A percentile compares a stretch with the other conserved stretches of the same genome.
These are phyloP conservation scores for Tolypocladium ovalisporum DNA, from an alignment of 2,329 filamentous ascomycete species.

Conservation along the genomic window DNA sequence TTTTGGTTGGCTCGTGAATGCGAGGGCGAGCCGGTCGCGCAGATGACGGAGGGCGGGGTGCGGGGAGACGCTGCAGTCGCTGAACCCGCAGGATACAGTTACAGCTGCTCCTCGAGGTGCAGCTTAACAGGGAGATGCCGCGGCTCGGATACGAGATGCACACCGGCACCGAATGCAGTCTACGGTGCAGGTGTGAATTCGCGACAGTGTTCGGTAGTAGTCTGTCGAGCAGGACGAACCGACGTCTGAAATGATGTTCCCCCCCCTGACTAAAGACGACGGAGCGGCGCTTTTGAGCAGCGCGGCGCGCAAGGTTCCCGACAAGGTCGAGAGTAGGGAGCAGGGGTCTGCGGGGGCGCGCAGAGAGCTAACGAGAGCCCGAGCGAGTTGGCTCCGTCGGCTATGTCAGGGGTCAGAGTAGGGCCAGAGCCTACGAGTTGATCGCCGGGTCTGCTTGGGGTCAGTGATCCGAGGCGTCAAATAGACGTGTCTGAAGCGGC, in stretches of 20 bases:
- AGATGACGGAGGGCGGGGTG: constrained; percentile 7
- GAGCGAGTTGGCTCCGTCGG: neutral
- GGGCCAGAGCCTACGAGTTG: neutral
- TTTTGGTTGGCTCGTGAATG: constrained; percentile 14
- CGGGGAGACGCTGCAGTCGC: constrained; percentile 7
- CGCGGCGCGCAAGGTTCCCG: neutral
- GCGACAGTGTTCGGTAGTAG: neutral
- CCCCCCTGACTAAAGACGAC: neutral
- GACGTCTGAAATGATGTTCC: neutral
- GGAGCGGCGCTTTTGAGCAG: neutral
- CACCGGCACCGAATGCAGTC: neutral
- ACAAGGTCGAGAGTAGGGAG: neutral
- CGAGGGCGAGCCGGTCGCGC: constrained; percentile 5
- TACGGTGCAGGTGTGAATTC: neutral
- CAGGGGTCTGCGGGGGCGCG: neutral
- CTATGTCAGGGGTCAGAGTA: neutral
- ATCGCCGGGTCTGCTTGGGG: neutral
- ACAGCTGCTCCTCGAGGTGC: neutral
- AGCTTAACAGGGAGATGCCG: no score
- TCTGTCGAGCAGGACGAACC: neutral
- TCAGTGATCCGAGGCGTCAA: neutral
- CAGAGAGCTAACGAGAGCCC: neutral
- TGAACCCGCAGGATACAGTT: constrained; percentile 2
- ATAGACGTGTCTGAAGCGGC: neutral
- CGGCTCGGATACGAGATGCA: neutral